These are phyloP conservation scores for Aspergillus sp. DNA, from an alignment of 2,329 filamentous ascomycete species.

Conservation along the genomic window DNA sequence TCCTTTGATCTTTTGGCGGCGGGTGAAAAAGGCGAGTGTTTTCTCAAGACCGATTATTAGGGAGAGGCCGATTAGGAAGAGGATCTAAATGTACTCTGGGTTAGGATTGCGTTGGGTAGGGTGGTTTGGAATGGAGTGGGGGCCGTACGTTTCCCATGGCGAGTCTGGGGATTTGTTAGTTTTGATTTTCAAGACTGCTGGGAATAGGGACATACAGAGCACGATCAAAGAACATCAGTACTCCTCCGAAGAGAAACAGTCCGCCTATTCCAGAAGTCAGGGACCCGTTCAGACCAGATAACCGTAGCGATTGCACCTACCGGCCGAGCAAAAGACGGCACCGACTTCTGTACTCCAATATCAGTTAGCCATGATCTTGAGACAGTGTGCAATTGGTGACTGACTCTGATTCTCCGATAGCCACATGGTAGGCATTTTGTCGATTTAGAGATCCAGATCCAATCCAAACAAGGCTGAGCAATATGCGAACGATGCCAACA, in stretches of 20 bases:
- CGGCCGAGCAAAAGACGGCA: constrained; percentile 94
- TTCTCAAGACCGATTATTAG: constrained; percentile 92
- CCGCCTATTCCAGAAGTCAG: constrained; percentile 55
- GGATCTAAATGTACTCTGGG: constrained; percentile 57
- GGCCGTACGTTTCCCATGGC: constrained; percentile 86
- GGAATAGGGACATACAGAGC: constrained; percentile 62
- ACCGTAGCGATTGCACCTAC: constrained; percentile 51
- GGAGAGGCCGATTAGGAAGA: constrained; percentile 93
- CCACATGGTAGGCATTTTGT: constrained; percentile 83
- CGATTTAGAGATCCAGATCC: not conserved
- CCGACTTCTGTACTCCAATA: constrained; percentile 66
- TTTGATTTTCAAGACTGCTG: not conserved
- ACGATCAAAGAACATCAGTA: constrained; percentile 95
- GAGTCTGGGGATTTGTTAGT: constrained; percentile 51
- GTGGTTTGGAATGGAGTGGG: constrained; percentile 1
- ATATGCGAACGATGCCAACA: not conserved
- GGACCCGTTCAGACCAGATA: not conserved
- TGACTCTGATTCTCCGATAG: constrained; percentile 90
- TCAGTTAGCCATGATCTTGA: constrained; percentile 13
- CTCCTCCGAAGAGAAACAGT: constrained; percentile 89
- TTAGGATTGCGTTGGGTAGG: constrained; percentile 3
- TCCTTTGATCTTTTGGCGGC: constrained; percentile 85
- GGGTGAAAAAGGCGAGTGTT: constrained; percentile 88
- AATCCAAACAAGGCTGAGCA: not conserved
- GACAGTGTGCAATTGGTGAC: constrained; percentile 20